A percentile compares a stretch with the other conserved stretches of the same genome.
Conservation (phyloP, 75 land plant genomes). For the Adiantum capillusveneris region DNA sequence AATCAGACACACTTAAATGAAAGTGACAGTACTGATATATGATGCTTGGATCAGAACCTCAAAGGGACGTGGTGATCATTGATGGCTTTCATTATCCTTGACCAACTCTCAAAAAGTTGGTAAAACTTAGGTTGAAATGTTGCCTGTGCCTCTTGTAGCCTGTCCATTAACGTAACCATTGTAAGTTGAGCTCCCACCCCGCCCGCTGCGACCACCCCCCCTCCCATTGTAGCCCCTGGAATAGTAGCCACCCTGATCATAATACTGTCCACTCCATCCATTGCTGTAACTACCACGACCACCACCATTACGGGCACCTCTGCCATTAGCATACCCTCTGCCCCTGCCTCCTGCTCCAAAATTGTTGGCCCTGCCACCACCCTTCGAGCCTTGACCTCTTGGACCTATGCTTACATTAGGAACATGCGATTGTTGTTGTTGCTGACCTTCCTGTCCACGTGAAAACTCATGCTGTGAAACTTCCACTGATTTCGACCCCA, state of each 20-base stretch:
- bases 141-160: background rate
- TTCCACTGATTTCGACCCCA: background rate
- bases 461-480: background rate
- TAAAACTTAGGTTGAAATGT: no score
- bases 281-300: constrained; percentile 15
- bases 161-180: constrained; percentile 1
- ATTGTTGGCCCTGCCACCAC: constrained; percentile 12
- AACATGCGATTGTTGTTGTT: background rate
- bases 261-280: constrained; percentile 21
- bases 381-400: constrained; percentile 17
- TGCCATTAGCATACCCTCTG: constrained; percentile 10
- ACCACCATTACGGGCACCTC: constrained; percentile 20
- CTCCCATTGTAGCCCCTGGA: constrained; percentile 18
- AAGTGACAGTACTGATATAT: no score
- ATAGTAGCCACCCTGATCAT: constrained; percentile 23
- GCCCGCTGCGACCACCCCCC: constrained; percentile 7
- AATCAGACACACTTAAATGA: no score
- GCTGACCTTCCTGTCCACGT: background rate
- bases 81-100: no score
- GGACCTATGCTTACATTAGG: background rate
- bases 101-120: no score
- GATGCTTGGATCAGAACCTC: no score
- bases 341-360: constrained; percentile 7
- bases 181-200: constrained; percentile 1
- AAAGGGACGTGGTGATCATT: no score